Base-by-base conservation (phyloP, 169 alveolate species). In the Eimeria brunetti region DNA sequence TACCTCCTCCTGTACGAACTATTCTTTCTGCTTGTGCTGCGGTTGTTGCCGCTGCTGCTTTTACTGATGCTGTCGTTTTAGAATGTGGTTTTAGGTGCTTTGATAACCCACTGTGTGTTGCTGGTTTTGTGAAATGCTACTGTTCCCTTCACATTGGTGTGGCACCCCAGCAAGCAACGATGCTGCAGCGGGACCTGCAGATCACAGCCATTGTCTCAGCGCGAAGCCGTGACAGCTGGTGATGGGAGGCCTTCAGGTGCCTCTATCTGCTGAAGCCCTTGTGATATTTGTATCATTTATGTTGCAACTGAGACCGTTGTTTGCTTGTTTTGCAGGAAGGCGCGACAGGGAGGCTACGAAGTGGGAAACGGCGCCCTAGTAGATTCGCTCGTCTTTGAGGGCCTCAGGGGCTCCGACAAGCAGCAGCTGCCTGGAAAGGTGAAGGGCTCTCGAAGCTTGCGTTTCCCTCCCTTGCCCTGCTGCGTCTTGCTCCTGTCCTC, bases 371-470 rank as follows among this genome's bases (percentile, higher is more conserved):
- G 96, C 2, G 92, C 90, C 38, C 91, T 97, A 33, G 80, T 96
- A 14, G 99, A 98, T 86, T 95, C 97, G 16, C 88, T 98, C 76
- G 97, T 97, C 20, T 81, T 38, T 53, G 99, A 98, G 84, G 99
- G 98, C 33, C 94, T 98, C 36, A 93, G 97, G 95, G 99, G 97
- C 96, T 98, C 96, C n/a, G 53, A 73, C 4, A 14, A 38, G 33
- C 83, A 73, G 16, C 83, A 14, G 53, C 8, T 73, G 53, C 83
- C 83, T 8, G 83, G 83, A 16, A 41, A 73, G 30, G 83, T 73
- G 4, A 38, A 20, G 69, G 20, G 6, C 33, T 20, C 69, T 14
- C 20, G 69, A 20, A 60, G 69, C 22, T 22, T 36, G 41, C 41
- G 75, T 7, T 41, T 6, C n/a, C 38, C 14, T 2, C 41, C 75